These are phyloP conservation scores for Russula emetica DNA, from an alignment of 768 basidiomycete genomes.

Conservation along the genomic window DNA sequence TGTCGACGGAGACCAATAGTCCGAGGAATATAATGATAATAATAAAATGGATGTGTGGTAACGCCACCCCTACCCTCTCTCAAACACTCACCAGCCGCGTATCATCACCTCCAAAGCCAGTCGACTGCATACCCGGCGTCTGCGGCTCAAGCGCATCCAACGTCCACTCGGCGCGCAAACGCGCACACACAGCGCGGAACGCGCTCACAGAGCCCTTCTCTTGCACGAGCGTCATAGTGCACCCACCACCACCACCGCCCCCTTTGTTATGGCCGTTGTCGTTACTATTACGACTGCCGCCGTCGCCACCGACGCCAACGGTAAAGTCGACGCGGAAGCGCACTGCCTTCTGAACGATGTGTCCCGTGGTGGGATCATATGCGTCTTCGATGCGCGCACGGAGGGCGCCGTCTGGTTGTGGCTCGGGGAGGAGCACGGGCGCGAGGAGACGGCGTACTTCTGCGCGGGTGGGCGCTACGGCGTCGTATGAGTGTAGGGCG, in stretches of 20 bases:
- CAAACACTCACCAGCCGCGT: slow-evolving; percentile 9
- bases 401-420: slow-evolving; percentile 50
- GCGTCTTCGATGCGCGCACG: slow-evolving; percentile 53
- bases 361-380: slow-evolving; percentile 39
- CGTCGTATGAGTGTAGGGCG: slow-evolving; percentile 53
- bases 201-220: slow-evolving; percentile 90
- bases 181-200: slow-evolving; percentile 73
- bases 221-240: slow-evolving; percentile 71
- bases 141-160: slow-evolving; percentile 34
- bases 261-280: slow-evolving; percentile 24
- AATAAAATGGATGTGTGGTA: background rate
- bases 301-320: slow-evolving; percentile 20
- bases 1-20: background rate
- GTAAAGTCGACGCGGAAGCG: slow-evolving; percentile 83
- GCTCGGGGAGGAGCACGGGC: slow-evolving; percentile 57
- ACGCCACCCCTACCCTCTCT: background rate
- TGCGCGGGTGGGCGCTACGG: slow-evolving; percentile 55
- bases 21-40: slow-evolving; percentile 6
- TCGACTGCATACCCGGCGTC: slow-evolving; percentile 17
- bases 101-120: slow-evolving; percentile 20
- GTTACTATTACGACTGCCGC: slow-evolving; percentile 24
- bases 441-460: slow-evolving; percentile 63
- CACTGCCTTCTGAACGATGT: slow-evolving; percentile 61
- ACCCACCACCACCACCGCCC: slow-evolving; percentile 41
- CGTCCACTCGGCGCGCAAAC: slow-evolving; percentile 66